Percentiles rank a stretch among this genome's conserved stretches.
phyloP scores from a whole-genome alignment of 441 rosid genomes.

The Breynia disticha region DNA sequence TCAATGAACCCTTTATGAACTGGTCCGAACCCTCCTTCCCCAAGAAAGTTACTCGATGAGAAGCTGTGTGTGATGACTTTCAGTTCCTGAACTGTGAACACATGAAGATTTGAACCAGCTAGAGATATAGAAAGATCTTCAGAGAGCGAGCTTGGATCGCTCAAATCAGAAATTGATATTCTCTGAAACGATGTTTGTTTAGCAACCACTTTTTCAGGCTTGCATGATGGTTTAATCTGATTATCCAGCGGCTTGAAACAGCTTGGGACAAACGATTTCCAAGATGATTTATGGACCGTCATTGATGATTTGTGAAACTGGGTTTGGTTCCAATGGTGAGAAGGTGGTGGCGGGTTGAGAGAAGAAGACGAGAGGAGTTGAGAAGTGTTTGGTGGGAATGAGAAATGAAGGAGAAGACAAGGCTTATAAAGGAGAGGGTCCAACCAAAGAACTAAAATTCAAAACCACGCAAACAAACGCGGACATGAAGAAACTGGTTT shows the following conservation, averaged over 20 bases:
- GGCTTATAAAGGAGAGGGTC: slow-evolving; percentile 7
- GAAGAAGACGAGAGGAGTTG: background rate
- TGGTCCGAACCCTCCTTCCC: slow-evolving; percentile 84
- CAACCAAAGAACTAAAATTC: background rate
- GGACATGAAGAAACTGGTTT: slow-evolving; percentile 25
- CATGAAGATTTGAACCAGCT: slow-evolving; percentile 52
- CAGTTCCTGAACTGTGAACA: slow-evolving; percentile 47
- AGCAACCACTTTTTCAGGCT: slow-evolving; percentile 15
- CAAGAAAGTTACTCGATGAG: slow-evolving; percentile 46
- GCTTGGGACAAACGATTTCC: slow-evolving; percentile 35
- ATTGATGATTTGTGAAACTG: slow-evolving; percentile 7
- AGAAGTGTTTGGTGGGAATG: background rate
- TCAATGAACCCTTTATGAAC: slow-evolving; percentile 81
- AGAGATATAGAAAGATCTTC: slow-evolving; percentile 37
- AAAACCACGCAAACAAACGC: slow-evolving; percentile 14
- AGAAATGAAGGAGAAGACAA: slow-evolving; percentile 2
- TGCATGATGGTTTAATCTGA: slow-evolving; percentile 3
- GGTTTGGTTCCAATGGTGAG: background rate
- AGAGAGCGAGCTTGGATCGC: slow-evolving; percentile 47
- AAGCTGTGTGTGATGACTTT: slow-evolving; percentile 47
- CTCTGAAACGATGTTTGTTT: slow-evolving; percentile 42
- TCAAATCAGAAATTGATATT: slow-evolving; percentile 50
- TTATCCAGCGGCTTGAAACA: slow-evolving; percentile 46
- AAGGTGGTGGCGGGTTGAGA: too few species aligned
- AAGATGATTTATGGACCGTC: slow-evolving; percentile 31